Evolutionary conservation across 2,329 filamentous ascomycete species (phyloP).

Genomic region (Ophiosphaerella narmari): DNA sequence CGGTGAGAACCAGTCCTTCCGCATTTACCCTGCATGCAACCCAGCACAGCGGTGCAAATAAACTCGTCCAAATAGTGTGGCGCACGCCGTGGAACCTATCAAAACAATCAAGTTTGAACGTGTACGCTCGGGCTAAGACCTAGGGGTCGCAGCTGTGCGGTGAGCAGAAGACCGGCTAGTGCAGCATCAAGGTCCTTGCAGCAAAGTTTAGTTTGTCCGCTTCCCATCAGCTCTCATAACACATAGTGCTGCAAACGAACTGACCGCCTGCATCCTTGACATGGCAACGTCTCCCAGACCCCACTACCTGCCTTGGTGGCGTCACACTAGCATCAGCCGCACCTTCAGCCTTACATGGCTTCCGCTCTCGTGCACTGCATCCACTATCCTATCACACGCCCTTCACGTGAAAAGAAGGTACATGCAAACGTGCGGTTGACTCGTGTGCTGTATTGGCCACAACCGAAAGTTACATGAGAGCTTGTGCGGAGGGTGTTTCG

Average conservation of each 20-base stretch:
- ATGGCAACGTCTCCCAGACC: neutral
- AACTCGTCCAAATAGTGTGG: conserved; percentile 2
- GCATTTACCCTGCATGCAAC: conserved; percentile 6
- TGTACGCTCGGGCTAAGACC: conserved; percentile 10
- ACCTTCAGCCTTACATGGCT: conserved; percentile 11
- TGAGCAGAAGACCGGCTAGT: neutral
- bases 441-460: no score
- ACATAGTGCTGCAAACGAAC: neutral
- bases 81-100: conserved; percentile 10
- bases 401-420: conserved; percentile 5
- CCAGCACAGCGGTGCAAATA: neutral
- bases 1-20: conserved; percentile 23
- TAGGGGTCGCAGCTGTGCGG: neutral
- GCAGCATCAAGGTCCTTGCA: neutral
- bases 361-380: neutral
- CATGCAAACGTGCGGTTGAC: no score
- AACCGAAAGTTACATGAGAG: no score
- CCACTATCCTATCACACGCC: conserved; percentile 1
- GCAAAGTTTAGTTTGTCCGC: neutral
- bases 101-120: conserved; percentile 8
- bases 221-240: neutral
- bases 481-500: no score
- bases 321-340: conserved; percentile 12
- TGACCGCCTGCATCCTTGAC: conserved; percentile 4
- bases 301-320: conserved; percentile 4